Conservation (phyloP, 768 basidiomycete species). For the Russula olivacea region DNA sequence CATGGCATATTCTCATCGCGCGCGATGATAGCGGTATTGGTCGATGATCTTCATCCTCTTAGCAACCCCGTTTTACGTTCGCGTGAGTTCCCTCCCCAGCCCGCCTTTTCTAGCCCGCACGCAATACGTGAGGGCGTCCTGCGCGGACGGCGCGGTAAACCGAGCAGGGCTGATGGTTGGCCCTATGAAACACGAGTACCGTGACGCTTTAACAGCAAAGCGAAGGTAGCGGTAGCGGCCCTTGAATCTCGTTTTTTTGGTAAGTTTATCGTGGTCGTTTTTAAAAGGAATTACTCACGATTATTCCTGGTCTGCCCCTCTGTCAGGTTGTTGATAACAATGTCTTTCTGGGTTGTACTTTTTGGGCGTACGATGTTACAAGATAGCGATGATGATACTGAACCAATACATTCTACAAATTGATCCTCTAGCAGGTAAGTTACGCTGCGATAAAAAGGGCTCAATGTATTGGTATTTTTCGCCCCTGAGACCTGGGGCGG, state of each 20-base stretch:
- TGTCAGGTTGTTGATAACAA: not conserved
- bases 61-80: constrained; percentile 31
- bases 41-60: not conserved
- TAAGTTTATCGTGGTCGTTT: not conserved
- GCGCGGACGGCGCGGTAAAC: constrained; percentile 26
- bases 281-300: not conserved
- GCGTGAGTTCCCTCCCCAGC: constrained; percentile 28
- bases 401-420: too few relatives aligned
- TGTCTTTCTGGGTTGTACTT: not conserved
- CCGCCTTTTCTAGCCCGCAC: constrained; percentile 29
- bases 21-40: not conserved
- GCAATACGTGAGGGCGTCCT: constrained; percentile 25
- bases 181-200: constrained; percentile 37
- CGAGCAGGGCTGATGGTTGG: constrained; percentile 40
- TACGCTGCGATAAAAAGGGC: too few relatives aligned
- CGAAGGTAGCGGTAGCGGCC: constrained; percentile 30
- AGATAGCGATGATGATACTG: too few relatives aligned
- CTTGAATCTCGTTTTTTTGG: not conserved
- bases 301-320: not conserved
- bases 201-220: constrained; percentile 42
- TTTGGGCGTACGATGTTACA: not conserved
- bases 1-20: too few relatives aligned
- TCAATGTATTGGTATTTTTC: too few relatives aligned
- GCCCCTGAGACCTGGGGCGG: too few relatives aligned
- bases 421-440: too few relatives aligned